Evolutionary conservation across 83 land plant species (phyloP).

Genomic region (Picea abies): DNA sequence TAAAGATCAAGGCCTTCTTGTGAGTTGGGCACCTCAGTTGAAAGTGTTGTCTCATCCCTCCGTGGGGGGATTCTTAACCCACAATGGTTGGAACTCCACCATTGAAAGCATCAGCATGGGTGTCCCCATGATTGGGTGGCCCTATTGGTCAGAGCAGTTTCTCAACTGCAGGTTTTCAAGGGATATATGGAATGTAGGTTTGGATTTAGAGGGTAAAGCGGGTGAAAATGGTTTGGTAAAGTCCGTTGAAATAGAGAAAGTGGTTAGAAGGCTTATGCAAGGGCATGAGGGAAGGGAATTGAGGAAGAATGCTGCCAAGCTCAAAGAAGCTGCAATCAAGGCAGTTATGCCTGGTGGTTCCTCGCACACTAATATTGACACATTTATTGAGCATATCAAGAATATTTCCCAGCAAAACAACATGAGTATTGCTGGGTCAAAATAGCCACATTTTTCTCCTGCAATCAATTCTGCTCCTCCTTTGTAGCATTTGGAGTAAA

Average conservation of each 20-base stretch:
- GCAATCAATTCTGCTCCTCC: too few relatives aligned
- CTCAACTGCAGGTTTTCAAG: conserved; percentile 39
- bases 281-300: conserved; percentile 28
- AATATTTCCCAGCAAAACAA: not conserved
- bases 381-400: conserved; percentile 18
- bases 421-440: too few relatives aligned
- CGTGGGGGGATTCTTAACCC: conserved; percentile 26
- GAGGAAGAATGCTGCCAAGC: conserved; percentile 28
- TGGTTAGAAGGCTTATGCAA: conserved; percentile 40
- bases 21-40: conserved; percentile 49
- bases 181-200: conserved; percentile 38
- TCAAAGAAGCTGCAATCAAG: conserved; percentile 29
- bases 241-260: conserved; percentile 26
- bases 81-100: conserved; percentile 50
- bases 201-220: conserved; percentile 25
- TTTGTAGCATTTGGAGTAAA: too few relatives aligned
- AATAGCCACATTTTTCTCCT: too few relatives aligned
- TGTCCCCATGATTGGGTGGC: conserved; percentile 52
- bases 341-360: conserved; percentile 25
- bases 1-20: conserved; percentile 28
- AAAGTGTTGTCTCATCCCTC: conserved; percentile 43
- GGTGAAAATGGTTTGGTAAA: conserved; percentile 22
- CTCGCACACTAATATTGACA: conserved; percentile 24
- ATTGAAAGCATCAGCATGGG: conserved; percentile 43
- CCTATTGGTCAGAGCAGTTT: conserved; percentile 43